Percentiles rank a stretch among this genome's conserved stretches.
These are phyloP conservation scores for Paramecium primaurelia DNA, from an alignment of 73 alveolate genomes.

Conservation along the genomic window DNA sequence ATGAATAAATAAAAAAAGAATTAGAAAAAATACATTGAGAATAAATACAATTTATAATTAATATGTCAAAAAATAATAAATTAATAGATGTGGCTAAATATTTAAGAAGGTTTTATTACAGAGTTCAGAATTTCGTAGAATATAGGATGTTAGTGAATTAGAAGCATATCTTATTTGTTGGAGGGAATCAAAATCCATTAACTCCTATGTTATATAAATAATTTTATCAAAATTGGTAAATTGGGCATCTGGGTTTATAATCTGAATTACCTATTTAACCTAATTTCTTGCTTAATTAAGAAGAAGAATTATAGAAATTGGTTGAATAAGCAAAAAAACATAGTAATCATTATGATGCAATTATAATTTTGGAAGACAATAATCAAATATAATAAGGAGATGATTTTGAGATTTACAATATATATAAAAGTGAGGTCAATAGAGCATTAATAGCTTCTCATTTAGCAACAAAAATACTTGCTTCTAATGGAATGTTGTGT, in stretches of 20 bases:
- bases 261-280: not conserved
- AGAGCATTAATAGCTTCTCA: conserved; percentile 18
- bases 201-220: not conserved
- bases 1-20: not conserved
- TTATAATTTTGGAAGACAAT: conserved; percentile 3
- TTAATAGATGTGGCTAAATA: conserved; percentile 31
- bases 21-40: not conserved
- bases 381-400: not conserved
- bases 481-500: conserved; percentile 26
- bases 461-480: conserved; percentile 18
- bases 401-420: not conserved
- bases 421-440: not conserved
- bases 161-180: conserved; percentile 32
- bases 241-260: not conserved
- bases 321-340: not conserved
- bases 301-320: not conserved
- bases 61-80: conserved; percentile 23
- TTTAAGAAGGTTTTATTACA: conserved; percentile 1
- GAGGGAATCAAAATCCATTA: conserved; percentile 17
- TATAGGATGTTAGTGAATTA: not conserved
- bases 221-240: not conserved
- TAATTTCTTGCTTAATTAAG: not conserved
- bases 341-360: conserved; percentile 1
- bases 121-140: not conserved
- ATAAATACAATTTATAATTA: not conserved